These are phyloP conservation scores for Cenchrus americanus DNA, from an alignment of 176 grass and related monocot species.

Conservation along the genomic window DNA sequence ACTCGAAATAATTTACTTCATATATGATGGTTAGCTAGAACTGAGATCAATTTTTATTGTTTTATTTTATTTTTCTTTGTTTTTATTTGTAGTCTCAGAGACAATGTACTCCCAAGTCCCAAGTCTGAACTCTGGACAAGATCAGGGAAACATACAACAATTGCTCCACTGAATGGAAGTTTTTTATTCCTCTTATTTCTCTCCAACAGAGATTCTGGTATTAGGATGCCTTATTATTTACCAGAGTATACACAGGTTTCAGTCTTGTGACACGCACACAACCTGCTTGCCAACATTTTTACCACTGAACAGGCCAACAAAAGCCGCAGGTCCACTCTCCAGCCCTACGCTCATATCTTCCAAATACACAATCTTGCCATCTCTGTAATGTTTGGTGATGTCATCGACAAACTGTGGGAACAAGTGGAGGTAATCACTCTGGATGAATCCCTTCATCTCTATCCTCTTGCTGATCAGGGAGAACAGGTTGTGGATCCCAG, in stretches of 20 bases:
- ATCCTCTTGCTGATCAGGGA: constrained; percentile 20
- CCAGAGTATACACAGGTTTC: neutral
- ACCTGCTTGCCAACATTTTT: constrained; percentile 88
- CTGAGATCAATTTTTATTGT: too few relatives aligned
- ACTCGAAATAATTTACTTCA: too few relatives aligned
- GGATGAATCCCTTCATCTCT: constrained; percentile 62
- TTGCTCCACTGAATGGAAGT: neutral
- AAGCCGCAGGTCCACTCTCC: constrained; percentile 66
- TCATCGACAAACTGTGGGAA: constrained; percentile 62
- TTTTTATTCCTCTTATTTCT: neutral
- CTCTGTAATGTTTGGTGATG: constrained; percentile 56
- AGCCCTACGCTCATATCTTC: constrained; percentile 74
- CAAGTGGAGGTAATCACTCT: constrained; percentile 66
- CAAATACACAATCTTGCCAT: constrained; percentile 66
- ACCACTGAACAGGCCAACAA: constrained; percentile 79
- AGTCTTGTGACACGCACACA: constrained; percentile 54
- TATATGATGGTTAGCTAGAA: too few relatives aligned
- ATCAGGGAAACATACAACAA: neutral
- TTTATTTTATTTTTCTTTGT: too few relatives aligned
- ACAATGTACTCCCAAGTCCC: neutral
- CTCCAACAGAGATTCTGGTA: neutral
- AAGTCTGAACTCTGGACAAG: neutral
- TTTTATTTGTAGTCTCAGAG: neutral
- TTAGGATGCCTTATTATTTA: neutral
- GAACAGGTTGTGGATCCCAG: constrained; percentile 33